These are phyloP conservation scores for Fusarium nanum DNA, from an alignment of 2,329 filamentous ascomycete genomes.

Conservation along the genomic window DNA sequence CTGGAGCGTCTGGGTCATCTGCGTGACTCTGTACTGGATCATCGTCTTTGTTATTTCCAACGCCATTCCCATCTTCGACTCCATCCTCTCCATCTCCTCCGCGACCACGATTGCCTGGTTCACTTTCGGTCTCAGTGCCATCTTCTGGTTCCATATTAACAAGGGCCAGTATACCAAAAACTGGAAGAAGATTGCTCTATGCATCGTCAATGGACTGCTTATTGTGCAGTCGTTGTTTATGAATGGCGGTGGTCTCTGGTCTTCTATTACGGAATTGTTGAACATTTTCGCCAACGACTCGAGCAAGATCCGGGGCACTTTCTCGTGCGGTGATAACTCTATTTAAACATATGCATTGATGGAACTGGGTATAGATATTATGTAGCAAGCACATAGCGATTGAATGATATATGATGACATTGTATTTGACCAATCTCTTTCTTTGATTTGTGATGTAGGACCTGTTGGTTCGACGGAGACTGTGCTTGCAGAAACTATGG, in stretches of 20 bases:
- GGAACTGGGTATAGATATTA: background rate
- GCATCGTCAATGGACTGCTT: conserved; percentile 45
- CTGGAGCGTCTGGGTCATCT: conserved; percentile 51
- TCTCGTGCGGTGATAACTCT: conserved; percentile 52
- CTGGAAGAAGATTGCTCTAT: conserved; percentile 39
- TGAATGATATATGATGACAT: conserved; percentile 12
- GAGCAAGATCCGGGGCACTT: conserved; percentile 45
- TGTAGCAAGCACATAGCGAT: conserved; percentile 9
- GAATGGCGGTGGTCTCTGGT: conserved; percentile 52
- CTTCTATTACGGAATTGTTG: conserved; percentile 47
- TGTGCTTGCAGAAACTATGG: background rate
- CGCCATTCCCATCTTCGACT: conserved; percentile 53
- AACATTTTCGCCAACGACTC: conserved; percentile 45
- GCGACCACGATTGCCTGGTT: conserved; percentile 53
- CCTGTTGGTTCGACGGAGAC: background rate
- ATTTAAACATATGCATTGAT: background rate
- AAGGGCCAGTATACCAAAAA: conserved; percentile 37
- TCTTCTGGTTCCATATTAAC: conserved; percentile 53
- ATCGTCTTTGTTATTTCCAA: conserved; percentile 51
- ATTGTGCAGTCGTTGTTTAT: conserved; percentile 50
- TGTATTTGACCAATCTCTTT: background rate
- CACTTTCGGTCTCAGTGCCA: conserved; percentile 50
- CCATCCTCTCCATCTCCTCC: conserved; percentile 51
- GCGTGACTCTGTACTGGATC: conserved; percentile 50
- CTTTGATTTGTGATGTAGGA: too few species aligned